These are phyloP conservation scores for Penstemon eatonii DNA, from an alignment of 257 asterid genomes.

Conservation along the genomic window DNA sequence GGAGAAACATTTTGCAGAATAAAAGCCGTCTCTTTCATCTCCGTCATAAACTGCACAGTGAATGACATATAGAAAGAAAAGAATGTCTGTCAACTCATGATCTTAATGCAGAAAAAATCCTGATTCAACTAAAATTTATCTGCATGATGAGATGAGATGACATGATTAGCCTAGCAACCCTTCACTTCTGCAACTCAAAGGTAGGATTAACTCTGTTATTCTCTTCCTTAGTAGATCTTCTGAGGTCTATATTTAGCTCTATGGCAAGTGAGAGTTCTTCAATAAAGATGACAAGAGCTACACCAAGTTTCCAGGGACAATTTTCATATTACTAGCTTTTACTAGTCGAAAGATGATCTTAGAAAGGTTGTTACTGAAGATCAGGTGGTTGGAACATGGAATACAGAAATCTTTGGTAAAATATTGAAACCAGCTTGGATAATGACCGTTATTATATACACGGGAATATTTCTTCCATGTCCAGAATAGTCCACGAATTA, in stretches of 20 bases:
- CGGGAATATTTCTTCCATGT: neutral
- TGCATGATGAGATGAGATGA: slow-evolving; percentile 24
- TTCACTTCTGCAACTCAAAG: slow-evolving; percentile 17
- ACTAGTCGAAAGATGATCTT: neutral
- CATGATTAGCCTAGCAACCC: slow-evolving; percentile 5
- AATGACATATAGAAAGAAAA: slow-evolving; percentile 19
- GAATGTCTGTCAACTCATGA: slow-evolving; percentile 18
- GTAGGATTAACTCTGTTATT: slow-evolving; percentile 8
- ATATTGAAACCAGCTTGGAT: slow-evolving; percentile 12
- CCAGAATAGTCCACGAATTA: neutral
- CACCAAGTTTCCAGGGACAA: neutral
- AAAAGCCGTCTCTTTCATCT: slow-evolving; percentile 96
- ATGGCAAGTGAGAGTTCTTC: neutral
- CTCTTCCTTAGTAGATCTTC: slow-evolving; percentile 12
- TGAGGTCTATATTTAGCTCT: slow-evolving; percentile 14
- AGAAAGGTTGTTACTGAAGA: slow-evolving; percentile 2
- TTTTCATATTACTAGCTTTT: slow-evolving; percentile 17
- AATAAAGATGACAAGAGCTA: slow-evolving; percentile 8
- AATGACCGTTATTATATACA: neutral
- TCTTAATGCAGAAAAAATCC: slow-evolving; percentile 18
- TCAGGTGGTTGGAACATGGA: neutral
- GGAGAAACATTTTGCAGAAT: slow-evolving; percentile 87
- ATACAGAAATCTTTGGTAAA: slow-evolving; percentile 9
- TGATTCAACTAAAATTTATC: slow-evolving; percentile 21
- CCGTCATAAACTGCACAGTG: slow-evolving; percentile 86